These are phyloP conservation scores for Candida pseudoviswanathii DNA, from an alignment of 1,139 yeast species.

Conservation along the genomic window DNA sequence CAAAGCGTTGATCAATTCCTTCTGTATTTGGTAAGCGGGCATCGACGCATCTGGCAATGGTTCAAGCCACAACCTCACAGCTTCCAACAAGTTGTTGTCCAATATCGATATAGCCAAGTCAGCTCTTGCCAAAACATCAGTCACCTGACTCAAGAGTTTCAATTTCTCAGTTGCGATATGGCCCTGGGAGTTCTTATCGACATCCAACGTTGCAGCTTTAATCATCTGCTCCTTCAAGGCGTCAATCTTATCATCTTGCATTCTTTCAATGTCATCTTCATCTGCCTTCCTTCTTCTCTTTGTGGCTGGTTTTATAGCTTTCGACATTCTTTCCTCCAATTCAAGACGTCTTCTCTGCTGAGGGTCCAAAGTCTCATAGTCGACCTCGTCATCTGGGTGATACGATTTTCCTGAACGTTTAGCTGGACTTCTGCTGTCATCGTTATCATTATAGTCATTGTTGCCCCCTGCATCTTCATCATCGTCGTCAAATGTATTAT, in stretches of 20 bases:
- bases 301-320: conserved; percentile 69
- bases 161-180: conserved; percentile 86
- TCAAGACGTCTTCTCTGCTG: conserved; percentile 66
- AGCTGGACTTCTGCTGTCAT: not conserved
- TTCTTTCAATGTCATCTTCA: conserved; percentile 90
- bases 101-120: conserved; percentile 88
- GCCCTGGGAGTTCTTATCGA: conserved; percentile 76
- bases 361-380: conserved; percentile 27
- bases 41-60: conserved; percentile 97
- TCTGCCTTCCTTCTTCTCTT: conserved; percentile 64
- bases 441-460: conserved; percentile 2
- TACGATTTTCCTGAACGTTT: conserved; percentile 8
- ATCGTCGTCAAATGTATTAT: not conserved
- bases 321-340: conserved; percentile 79
- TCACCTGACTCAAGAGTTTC: conserved; percentile 77
- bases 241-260: conserved; percentile 90
- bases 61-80: conserved; percentile 95
- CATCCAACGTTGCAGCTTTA: conserved; percentile 87
- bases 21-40: conserved; percentile 96
- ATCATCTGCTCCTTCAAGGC: conserved; percentile 88
- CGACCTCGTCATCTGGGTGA: conserved; percentile 13
- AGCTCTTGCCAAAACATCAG: conserved; percentile 73
- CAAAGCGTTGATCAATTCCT: conserved; percentile 75
- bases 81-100: conserved; percentile 91
- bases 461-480: not conserved